A percentile compares a stretch with the other conserved stretches of the same genome.
These are phyloP conservation scores for Fraxinus greggii DNA, from an alignment of 305 asterid species.

Conservation along the genomic window DNA sequence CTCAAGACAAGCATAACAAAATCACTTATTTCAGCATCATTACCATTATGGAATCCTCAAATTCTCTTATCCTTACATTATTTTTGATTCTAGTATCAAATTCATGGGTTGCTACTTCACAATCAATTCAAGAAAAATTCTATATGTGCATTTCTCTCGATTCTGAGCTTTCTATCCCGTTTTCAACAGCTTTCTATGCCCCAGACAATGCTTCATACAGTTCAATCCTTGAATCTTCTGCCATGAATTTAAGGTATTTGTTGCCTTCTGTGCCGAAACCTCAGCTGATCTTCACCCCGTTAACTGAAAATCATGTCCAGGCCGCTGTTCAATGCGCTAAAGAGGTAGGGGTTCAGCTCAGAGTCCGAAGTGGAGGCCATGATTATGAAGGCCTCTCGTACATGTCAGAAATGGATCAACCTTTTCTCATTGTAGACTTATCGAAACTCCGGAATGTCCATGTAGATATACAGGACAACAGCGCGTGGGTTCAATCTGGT, in stretches of 20 bases:
- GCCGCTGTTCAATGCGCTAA: slow-evolving; percentile 57
- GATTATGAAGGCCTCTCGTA: slow-evolving; percentile 75
- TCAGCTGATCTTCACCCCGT: slow-evolving; percentile 64
- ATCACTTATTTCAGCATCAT: slow-evolving; percentile 28
- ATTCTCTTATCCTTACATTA: slow-evolving; percentile 29
- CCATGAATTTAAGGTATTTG: slow-evolving; percentile 62
- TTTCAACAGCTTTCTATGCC: slow-evolving; percentile 55
- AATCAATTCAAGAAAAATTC: slow-evolving; percentile 44
- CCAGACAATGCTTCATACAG: slow-evolving; percentile 56
- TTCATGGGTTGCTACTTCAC: slow-evolving; percentile 31
- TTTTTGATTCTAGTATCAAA: slow-evolving; percentile 20
- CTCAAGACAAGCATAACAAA: slow-evolving; percentile 19
- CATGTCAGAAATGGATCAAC: slow-evolving; percentile 38
- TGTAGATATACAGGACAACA: slow-evolving; percentile 27
- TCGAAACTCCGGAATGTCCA: slow-evolving; percentile 48
- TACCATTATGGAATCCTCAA: slow-evolving; percentile 34
- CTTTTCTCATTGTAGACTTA: slow-evolving; percentile 55
- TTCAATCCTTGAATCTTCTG: slow-evolving; percentile 53
- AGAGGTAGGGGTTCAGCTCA: slow-evolving; percentile 44
- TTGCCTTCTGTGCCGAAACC: slow-evolving; percentile 57
- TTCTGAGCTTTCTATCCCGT: slow-evolving; percentile 63
- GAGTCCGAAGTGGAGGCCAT: slow-evolving; percentile 78
- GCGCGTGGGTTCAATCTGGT: slow-evolving; percentile 34
- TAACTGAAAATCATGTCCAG: slow-evolving; percentile 60
- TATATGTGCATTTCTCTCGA: slow-evolving; percentile 59